These are phyloP conservation scores for Paecilomyces fulvus DNA, from an alignment of 2,329 filamentous ascomycete genomes.

Conservation along the genomic window DNA sequence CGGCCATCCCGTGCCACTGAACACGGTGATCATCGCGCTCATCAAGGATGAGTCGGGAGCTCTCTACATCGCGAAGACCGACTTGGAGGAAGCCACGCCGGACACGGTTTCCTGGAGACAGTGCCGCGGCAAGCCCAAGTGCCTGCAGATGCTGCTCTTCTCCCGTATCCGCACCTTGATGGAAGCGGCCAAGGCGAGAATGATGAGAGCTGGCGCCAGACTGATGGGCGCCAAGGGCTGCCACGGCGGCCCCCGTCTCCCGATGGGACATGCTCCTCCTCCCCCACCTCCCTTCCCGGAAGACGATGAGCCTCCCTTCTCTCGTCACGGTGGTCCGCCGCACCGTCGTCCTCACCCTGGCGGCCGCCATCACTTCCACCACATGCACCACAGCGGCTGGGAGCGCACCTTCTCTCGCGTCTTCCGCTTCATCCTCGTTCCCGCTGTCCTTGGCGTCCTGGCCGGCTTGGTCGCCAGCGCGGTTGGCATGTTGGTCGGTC, in stretches of 20 bases:
- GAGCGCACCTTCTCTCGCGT: slow-evolving; percentile 31
- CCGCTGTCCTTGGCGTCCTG: slow-evolving; percentile 37
- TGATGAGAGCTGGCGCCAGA: slow-evolving; percentile 22
- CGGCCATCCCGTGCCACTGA: slow-evolving; percentile 34
- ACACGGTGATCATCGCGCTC: slow-evolving; percentile 34
- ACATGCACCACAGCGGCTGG: slow-evolving; percentile 26
- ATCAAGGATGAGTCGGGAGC: slow-evolving; percentile 27
- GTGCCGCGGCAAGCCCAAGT: slow-evolving; percentile 33
- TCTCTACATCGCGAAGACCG: slow-evolving; percentile 28
- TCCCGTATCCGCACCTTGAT: slow-evolving; percentile 32
- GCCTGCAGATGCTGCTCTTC: slow-evolving; percentile 29
- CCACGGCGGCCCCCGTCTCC: slow-evolving; percentile 15
- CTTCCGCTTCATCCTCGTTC: slow-evolving; percentile 37
- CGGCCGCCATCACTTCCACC: slow-evolving; percentile 20
- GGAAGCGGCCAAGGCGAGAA: slow-evolving; percentile 27
- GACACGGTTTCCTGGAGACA: slow-evolving; percentile 33
- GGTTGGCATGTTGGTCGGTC: slow-evolving; percentile 41
- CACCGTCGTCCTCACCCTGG: slow-evolving; percentile 15
- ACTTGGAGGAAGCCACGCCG: slow-evolving; percentile 29
- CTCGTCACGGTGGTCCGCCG: slow-evolving; percentile 9
- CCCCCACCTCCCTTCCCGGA: slow-evolving; percentile 6
- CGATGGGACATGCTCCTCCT: neutral
- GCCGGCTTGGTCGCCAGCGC: slow-evolving; percentile 38
- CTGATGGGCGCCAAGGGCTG: slow-evolving; percentile 22
- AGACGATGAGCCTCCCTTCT: slow-evolving; percentile 4